Base-by-base conservation (phyloP, 2,329 filamentous ascomycete genomes). In the Stachybotrys chartarum region DNA sequence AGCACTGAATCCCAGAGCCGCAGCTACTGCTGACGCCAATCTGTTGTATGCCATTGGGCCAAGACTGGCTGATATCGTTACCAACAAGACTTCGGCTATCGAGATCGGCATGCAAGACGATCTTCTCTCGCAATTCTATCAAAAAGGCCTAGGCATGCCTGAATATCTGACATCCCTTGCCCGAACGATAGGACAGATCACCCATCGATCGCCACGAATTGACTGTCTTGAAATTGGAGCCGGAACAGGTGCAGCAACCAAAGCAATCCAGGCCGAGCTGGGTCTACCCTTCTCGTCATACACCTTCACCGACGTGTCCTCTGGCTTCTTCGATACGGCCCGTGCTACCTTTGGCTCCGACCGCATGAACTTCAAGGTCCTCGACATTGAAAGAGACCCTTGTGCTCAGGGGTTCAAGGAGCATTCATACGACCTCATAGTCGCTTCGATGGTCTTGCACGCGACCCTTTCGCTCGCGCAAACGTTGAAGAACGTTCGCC, bases 181-280 rank as follows among this genome's bases (percentile, higher is more conserved):
- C 8, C 14, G 24, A 44, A 35, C 53, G 14, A 48, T 52, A 12
- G 44, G 50, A 48, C 57, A 59, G 39, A 57, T 59, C 16, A 50
- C 50, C 14, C 53, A 54, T 17, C 55, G 57, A 31, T 54, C 57
- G 45, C 57, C 57, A 14, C 51, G 54, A 46, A 55, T 57, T 46
- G 49, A 55, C 49, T 57, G 57, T 8, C 39, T 56, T 7, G 57
- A 56, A 6, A 44, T 56, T 30, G 56, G 55, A 14, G 50, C 49
- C 39, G 57, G 57, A 16, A 51, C 55, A 46, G 57, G 53, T 17
- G 50, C 52, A n/a, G 50, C 52, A 8, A 55, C 55, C 44, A 53
- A 52, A 39, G 32, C 50, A 5, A 50, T 57, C 47, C 51, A 56
- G 50, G 30, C 35, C 39, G 51, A 51, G 35, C 52, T 58, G 30